phyloP scores from a whole-genome alignment of 1,284 basidiomycete species.

The Leccinum huronense region DNA sequence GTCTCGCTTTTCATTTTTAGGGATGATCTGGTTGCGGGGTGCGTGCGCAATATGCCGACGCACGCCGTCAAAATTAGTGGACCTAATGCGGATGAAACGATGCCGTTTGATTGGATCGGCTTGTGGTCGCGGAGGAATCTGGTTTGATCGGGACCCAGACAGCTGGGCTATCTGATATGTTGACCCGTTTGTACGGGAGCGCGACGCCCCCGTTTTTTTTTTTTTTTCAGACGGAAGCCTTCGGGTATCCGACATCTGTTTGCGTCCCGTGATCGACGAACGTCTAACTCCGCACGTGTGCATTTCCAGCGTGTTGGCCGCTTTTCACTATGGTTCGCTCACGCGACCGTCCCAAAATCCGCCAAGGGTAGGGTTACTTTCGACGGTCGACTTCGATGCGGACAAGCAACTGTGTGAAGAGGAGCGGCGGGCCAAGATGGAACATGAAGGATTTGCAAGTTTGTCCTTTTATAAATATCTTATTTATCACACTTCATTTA shows the following conservation, averaged over 20 bases:
- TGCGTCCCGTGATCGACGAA: neutral
- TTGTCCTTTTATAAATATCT: slow-evolving; percentile 1
- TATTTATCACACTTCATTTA: neutral
- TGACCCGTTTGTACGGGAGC: neutral
- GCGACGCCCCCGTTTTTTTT: neutral
- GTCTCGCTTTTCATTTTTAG: slow-evolving; percentile 16
- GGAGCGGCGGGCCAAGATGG: slow-evolving; percentile 21
- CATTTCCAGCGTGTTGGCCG: slow-evolving; percentile 43
- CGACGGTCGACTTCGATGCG: slow-evolving; percentile 60
- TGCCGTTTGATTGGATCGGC: neutral
- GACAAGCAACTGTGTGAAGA: slow-evolving; percentile 27
- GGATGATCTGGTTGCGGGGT: neutral
- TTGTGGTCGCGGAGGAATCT: slow-evolving; percentile 2
- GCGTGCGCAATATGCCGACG: neutral
- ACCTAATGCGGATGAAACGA: slow-evolving; percentile 11
- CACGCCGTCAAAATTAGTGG: slow-evolving; percentile 8
- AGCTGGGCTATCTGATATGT: neutral
- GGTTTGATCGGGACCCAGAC: slow-evolving; percentile 6
- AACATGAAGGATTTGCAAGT: slow-evolving; percentile 29
- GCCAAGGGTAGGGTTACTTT: slow-evolving; percentile 67
- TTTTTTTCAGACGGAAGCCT: slow-evolving; percentile 12
- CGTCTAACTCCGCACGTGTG: neutral
- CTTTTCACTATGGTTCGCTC: slow-evolving; percentile 67
- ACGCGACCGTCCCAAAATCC: slow-evolving; percentile 61
- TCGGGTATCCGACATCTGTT: slow-evolving; percentile 16